A percentile compares a stretch with the other conserved stretches of the same genome.
Evolutionary conservation across 805 yeast genomes (phyloP).

Genomic region (Metschnikowia corniflorae): DNA sequence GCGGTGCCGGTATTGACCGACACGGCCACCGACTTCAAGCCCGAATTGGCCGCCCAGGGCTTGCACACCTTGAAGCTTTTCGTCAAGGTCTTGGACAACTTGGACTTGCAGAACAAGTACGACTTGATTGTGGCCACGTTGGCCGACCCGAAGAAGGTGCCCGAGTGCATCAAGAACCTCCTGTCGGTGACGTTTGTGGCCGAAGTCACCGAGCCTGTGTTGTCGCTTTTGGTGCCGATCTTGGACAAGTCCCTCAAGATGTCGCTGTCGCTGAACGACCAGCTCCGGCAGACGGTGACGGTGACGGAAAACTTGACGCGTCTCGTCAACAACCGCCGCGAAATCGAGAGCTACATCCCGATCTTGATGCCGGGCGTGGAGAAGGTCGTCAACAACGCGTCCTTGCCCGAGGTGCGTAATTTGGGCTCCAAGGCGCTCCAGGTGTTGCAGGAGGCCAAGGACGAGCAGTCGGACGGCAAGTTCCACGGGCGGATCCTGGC

Average conservation of each 20-base stretch:
- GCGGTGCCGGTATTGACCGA: conserved; percentile 85
- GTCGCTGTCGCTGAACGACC: conserved; percentile 90
- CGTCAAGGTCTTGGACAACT: conserved; percentile 83
- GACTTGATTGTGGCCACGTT: conserved; percentile 81
- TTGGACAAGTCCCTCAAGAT: conserved; percentile 83
- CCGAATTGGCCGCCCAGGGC: conserved; percentile 89
- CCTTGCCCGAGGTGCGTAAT: conserved; percentile 94
- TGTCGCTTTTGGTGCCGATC: conserved; percentile 87
- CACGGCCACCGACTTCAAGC: conserved; percentile 92
- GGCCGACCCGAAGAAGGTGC: conserved; percentile 85
- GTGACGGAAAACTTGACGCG: conserved; percentile 95
- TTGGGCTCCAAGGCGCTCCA: conserved; percentile 81
- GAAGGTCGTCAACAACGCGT: conserved; percentile 84
- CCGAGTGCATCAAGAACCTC: conserved; percentile 82
- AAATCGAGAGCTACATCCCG: conserved; percentile 86
- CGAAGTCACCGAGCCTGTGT: conserved; percentile 95
- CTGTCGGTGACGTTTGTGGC: conserved; percentile 96
- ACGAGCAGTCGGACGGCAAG: conserved; percentile 61
- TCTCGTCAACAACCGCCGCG: conserved; percentile 88
- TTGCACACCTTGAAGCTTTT: conserved; percentile 62
- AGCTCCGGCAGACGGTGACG: conserved; percentile 92
- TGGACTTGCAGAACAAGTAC: conserved; percentile 84
- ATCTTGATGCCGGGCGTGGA: conserved; percentile 85
- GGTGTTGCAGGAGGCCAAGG: conserved; percentile 80
- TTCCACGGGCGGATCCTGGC: conserved; percentile 70